Evolutionary conservation across 768 basidiomycete species (phyloP), one percentile per base, ranked within the genome.

Genomic region (Tulasnella sp.): DNA sequence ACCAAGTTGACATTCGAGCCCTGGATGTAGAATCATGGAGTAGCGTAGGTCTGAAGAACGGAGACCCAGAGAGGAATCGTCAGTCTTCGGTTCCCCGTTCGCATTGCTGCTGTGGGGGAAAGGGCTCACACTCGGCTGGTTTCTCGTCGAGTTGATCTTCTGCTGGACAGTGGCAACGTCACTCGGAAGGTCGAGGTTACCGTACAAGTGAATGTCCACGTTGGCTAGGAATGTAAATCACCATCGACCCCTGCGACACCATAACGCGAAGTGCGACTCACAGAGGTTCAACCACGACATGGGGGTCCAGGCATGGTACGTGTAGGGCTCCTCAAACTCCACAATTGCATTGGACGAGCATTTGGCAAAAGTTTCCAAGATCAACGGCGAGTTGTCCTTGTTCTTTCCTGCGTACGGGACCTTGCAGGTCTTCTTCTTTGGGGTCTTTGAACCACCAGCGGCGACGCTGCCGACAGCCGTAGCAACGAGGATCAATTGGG

Each of bases 21-120:
- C 42, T 85, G 82, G 68, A 89, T 83, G 81, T 87, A 88, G 79
- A 88, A 86, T 88, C 88, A 89, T 27, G 87, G 87, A 39, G 86
- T 86, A 16, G 86, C 87, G 81, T 87, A 80, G 31, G 73, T 74
- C 48, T 76, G 44, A 36, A 81, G 76, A 38, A n/a, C n/a, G n/a
- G n/a, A n/a, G n/a, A 78, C 18, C 42, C n/a, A n/a, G n/a, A 42
- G 48, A 44, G 44, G 39, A 31, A 21, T 19, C 71, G n/a, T 74
- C 40, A 74, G 27, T 31, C 12, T 38, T 36, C 38, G 73, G 40
- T 16, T 10, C 36, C 14, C 24, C 9, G 8, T 62, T 18, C 72
- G 6, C 44, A n/a, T n/a, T n/a, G 44, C 40, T 76, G 77, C 44
- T 71, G 58, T 39, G 52, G 56, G 56, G 56, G n/a, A 52, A 7